A percentile compares a stretch with the other conserved stretches of the same genome.
Conservation (phyloP, 2,329 filamentous ascomycete genomes). For the Penicillium sclerotigenum region DNA sequence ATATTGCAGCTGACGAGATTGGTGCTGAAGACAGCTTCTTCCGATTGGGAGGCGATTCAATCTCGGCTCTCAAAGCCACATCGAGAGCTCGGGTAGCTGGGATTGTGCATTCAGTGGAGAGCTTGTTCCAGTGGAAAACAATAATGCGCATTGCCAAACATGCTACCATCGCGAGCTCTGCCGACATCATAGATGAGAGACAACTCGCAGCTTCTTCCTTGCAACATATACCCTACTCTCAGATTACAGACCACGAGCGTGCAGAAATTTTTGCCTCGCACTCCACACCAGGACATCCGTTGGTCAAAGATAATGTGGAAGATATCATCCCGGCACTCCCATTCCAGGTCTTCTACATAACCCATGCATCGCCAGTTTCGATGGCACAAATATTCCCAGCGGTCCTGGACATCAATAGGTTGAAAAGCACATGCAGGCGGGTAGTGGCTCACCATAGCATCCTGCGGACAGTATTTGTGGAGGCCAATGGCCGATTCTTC, state of each 20-base stretch:
- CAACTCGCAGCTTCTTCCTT: neutral
- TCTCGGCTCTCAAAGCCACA: conserved; percentile 5
- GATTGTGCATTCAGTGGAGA: neutral
- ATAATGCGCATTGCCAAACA: neutral
- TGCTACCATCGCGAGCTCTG: neutral
- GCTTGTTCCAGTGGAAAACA: conserved; percentile 8
- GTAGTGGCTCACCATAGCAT: conserved; percentile 6
- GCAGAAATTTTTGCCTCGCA: neutral
- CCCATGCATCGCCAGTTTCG: neutral
- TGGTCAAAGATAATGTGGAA: neutral
- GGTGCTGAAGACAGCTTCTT: conserved; percentile 13
- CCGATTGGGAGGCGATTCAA: conserved; percentile 11
- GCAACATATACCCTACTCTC: neutral
- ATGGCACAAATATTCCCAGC: neutral
- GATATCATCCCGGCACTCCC: neutral
- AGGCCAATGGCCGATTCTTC: neutral
- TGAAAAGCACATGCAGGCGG: neutral
- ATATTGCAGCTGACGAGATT: neutral
- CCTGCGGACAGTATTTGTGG: conserved; percentile 9
- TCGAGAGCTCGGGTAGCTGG: conserved; percentile 3
- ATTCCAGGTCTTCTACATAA: neutral
- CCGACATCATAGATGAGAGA: neutral
- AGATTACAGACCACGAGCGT: neutral
- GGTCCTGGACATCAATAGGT: neutral
- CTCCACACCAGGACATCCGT: neutral